phyloP scores from a whole-genome alignment of 2,329 filamentous ascomycete genomes.

The Botrytis medusae region DNA sequence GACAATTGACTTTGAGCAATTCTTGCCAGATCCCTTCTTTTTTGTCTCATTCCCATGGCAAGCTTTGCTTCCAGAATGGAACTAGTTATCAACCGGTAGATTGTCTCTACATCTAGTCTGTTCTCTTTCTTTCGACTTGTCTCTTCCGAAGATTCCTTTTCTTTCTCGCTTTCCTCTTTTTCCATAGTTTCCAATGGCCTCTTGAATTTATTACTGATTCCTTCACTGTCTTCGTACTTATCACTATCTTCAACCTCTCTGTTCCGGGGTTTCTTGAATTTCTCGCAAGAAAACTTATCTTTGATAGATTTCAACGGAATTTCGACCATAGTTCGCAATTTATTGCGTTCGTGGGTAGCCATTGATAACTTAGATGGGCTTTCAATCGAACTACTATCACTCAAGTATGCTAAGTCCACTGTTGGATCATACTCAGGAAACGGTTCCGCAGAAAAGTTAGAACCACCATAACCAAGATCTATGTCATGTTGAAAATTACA shows the following conservation, averaged over 20 bases:
- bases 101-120: too few relatives aligned
- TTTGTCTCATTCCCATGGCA: not conserved
- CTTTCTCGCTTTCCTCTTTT: not conserved
- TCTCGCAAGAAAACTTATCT: not conserved
- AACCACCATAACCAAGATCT: constrained; percentile 12
- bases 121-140: not conserved
- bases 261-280: not conserved
- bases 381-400: not conserved
- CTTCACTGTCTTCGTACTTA: not conserved
- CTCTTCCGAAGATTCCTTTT: not conserved
- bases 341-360: not conserved
- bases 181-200: not conserved
- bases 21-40: not conserved
- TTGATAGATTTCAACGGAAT: not conserved
- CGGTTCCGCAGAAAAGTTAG: not conserved
- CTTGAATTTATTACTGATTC: not conserved
- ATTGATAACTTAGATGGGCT: too few relatives aligned
- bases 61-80: not conserved
- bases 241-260: not conserved
- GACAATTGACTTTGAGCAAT: not conserved
- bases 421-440: constrained; percentile 1
- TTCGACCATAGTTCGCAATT: too few relatives aligned
- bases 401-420: not conserved
- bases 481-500: not conserved
- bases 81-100: not conserved